A percentile compares a stretch with the other conserved stretches of the same genome.
Evolutionary conservation across 2,329 filamentous ascomycete species (phyloP).

Genomic region (Cladosporium sphaerospermum): DNA sequence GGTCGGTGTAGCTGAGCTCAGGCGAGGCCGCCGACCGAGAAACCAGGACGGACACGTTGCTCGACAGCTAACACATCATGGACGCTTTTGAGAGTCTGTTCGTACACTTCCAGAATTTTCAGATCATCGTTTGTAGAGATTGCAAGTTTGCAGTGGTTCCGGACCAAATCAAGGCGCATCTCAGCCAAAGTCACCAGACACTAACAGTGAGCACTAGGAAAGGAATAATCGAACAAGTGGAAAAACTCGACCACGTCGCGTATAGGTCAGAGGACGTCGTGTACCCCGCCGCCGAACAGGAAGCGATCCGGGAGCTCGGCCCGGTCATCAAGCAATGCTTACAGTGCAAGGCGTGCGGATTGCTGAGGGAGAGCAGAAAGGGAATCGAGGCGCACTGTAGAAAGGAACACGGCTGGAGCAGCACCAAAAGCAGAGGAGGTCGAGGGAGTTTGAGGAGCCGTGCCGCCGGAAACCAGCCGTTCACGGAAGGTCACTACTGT

Average conservation of each 20-base stretch:
- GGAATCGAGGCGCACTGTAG: not conserved
- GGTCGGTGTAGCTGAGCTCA: not conserved
- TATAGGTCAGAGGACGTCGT: not conserved
- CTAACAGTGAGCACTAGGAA: not conserved
- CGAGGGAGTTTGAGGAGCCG: not conserved
- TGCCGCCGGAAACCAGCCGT: not conserved
- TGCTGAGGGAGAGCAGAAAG: not conserved
- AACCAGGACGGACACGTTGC: not conserved
- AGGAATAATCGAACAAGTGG: not conserved
- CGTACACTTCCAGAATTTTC: not conserved
- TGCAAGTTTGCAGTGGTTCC: not conserved
- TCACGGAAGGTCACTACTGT: not conserved
- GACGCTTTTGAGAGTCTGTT: not conserved
- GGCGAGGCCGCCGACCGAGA: not conserved
- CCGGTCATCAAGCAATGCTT: not conserved
- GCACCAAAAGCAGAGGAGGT: not conserved
- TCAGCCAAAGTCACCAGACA: not conserved
- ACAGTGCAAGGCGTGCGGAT: not conserved
- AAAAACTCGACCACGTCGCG: not conserved
- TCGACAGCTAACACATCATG: not conserved
- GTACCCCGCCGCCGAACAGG: not conserved
- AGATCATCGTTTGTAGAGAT: not conserved
- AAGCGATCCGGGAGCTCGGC: not conserved
- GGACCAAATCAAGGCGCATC: not conserved
- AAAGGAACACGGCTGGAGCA: not conserved